Base-by-base conservation (phyloP, 306 rosid species). In the Arachis stenosperma region DNA sequence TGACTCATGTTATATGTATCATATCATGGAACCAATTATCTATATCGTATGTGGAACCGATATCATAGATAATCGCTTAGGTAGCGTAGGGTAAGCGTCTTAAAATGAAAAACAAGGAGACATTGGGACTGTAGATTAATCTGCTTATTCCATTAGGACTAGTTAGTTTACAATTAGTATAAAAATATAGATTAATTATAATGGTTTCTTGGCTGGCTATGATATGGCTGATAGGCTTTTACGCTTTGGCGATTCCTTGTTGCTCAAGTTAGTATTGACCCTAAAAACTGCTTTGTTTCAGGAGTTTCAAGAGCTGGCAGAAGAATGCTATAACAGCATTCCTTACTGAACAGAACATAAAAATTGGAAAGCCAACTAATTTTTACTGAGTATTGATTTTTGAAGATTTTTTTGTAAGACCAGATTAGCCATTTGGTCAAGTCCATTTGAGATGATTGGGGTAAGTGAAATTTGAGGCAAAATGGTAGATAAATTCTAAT, bases 231-330 rank as follows among this genome's bases (percentile, higher is more conserved):
- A 65, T 61, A 51, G 67, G 55, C 51, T 14, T 13, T 52, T 4
- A 57, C 41, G 70, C 54, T 48, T 66, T 4, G 37, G 37, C 37
- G 4, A 33, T 72, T 53, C 30, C 27, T 74, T 76, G 42, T 58
- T 61, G 22, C 69, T 67, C 30, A 53, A 76, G 69, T 61, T 40
- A 58, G 36, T 58, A 12, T 17, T 46, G 41, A 22, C 36, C n/a
- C 46, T 65, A 22, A 61, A 14, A 14, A 51, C 61, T 59, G 29
- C 57, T 79, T 70, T 67, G 59, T 62, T 81, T 75, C 85, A 92
- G 98, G 93, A 91, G 97, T 86, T 91, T 95, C 83, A 91, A 92
- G 85, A 46, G 99, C 81, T 91, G 96, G 99, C 93, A 95, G 83
- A 95, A 88, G 96, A 91, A 84, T 39, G 98, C 97, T 51, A 91